Evolutionary conservation across 768 basidiomycete genomes (phyloP).

Genomic region (Tricholoma sp.): DNA sequence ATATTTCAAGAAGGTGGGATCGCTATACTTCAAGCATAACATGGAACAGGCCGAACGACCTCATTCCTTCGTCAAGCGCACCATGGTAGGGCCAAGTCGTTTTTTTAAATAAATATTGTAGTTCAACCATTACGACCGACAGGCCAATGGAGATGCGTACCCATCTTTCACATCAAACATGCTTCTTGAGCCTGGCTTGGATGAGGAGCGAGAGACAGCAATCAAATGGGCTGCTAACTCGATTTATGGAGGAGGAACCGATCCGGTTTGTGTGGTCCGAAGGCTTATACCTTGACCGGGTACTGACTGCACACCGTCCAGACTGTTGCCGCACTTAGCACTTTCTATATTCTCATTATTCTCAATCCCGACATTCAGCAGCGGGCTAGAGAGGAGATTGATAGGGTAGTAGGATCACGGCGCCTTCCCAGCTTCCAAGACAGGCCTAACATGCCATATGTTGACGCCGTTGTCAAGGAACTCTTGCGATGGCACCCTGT

Average conservation of each 20-base stretch:
- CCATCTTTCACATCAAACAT: conserved; percentile 39
- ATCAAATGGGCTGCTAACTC: conserved; percentile 33
- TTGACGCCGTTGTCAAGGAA: conserved; percentile 27
- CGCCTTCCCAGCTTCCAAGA: conserved; percentile 27
- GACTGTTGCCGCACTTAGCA: conserved; percentile 20
- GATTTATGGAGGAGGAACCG: conserved; percentile 27
- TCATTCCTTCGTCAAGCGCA: conserved; percentile 32
- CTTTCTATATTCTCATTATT: conserved; percentile 28
- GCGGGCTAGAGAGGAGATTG: conserved; percentile 29
- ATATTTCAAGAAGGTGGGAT: conserved; percentile 31
- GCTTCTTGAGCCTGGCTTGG: conserved; percentile 23
- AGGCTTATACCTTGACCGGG: not conserved
- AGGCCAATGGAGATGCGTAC: conserved; percentile 31
- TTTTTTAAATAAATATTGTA: not conserved
- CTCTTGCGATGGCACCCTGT: conserved; percentile 24
- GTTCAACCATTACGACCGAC: not conserved
- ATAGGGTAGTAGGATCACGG: conserved; percentile 23
- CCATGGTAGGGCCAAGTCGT: conserved; percentile 4
- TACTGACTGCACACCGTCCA: not conserved
- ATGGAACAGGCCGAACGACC: conserved; percentile 30
- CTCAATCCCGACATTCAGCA: conserved; percentile 24
- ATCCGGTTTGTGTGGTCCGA: conserved; percentile 26
- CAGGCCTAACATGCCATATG: conserved; percentile 22
- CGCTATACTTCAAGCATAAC: conserved; percentile 25
- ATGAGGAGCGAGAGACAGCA: conserved; percentile 32